These are phyloP conservation scores for Euphorbia pulcherrima DNA, from an alignment of 345 rosid genomes.

Conservation along the genomic window DNA sequence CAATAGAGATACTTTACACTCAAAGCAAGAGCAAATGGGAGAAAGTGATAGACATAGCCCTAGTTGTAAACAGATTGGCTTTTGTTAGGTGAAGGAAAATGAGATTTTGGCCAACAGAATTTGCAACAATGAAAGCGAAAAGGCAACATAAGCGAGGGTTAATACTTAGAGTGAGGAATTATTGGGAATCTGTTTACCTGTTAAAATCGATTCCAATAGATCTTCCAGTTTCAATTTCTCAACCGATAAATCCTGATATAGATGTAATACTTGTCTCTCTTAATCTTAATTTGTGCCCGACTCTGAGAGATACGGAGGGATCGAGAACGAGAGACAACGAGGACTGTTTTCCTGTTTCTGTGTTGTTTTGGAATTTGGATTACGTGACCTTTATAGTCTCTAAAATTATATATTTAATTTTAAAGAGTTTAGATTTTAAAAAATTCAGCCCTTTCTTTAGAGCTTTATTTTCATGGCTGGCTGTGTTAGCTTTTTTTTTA, in stretches of 20 bases:
- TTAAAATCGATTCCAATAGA: background rate
- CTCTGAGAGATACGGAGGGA: slow-evolving; percentile 3
- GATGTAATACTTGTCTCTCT: background rate
- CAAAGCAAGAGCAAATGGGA: slow-evolving; percentile 13
- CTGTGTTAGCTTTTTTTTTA: no score
- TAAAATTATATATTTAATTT: no score
- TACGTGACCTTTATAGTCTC: no score
- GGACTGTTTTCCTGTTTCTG: background rate
- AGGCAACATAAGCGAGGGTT: slow-evolving; percentile 7
- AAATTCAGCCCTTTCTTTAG: no score
- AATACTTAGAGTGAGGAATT: background rate
- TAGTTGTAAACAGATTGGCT: background rate
- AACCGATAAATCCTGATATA: background rate
- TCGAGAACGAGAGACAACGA: background rate
- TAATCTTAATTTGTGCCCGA: background rate
- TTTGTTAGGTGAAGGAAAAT: slow-evolving; percentile 21
- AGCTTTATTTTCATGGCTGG: no score
- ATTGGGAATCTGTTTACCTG: slow-evolving; percentile 13
- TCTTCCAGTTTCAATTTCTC: background rate
- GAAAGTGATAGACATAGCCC: background rate
- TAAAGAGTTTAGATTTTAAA: no score
- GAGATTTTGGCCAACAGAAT: slow-evolving; percentile 20
- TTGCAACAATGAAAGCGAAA: slow-evolving; percentile 11
- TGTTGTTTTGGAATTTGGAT: background rate
- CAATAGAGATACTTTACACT: slow-evolving; percentile 18